Conservation (phyloP, 371 early-diverging fungal species). For the Syncephalastrum contaminatum region DNA sequence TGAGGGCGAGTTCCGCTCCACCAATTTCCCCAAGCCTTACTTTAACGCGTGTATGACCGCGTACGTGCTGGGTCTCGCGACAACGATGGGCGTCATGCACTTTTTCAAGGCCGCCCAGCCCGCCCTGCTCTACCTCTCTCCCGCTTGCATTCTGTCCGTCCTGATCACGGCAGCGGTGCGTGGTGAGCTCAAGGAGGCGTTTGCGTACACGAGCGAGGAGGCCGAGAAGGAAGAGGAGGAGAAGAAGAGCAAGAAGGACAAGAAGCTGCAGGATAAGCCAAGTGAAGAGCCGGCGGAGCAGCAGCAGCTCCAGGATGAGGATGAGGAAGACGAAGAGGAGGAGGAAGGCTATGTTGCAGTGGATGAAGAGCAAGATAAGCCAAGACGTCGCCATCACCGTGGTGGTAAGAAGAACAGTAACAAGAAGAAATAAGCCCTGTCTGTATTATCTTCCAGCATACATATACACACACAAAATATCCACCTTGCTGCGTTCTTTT, state of each 20-base stretch:
- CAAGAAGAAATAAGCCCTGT: too few species aligned
- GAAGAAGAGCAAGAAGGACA: slow-evolving; percentile 13
- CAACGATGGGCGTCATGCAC: slow-evolving; percentile 94
- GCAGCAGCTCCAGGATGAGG: slow-evolving; percentile 4
- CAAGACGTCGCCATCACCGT: slow-evolving; percentile 6
- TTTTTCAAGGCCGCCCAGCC: slow-evolving; percentile 98
- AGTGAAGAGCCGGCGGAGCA: neutral
- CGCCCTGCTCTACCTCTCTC: slow-evolving; percentile 93
- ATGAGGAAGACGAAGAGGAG: slow-evolving; percentile 3
- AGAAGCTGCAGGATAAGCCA: slow-evolving; percentile 5
- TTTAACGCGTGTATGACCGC: slow-evolving; percentile 80
- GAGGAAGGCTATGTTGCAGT: slow-evolving; percentile 17
- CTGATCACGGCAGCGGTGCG: slow-evolving; percentile 77
- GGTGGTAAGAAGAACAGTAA: slow-evolving; percentile 2
- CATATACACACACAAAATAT: too few species aligned
- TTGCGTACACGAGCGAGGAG: slow-evolving; percentile 74
- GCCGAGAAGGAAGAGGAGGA: slow-evolving; percentile 50
- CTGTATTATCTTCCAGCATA: too few species aligned
- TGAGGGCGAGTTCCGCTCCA: slow-evolving; percentile 50
- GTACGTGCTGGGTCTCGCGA: slow-evolving; percentile 83
- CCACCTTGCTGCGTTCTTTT: too few species aligned
- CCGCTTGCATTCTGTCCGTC: slow-evolving; percentile 91
- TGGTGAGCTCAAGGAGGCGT: slow-evolving; percentile 82
- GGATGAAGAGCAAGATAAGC: slow-evolving; percentile 3
- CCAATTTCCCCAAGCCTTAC: slow-evolving; percentile 83